Evolutionary conservation across 2,329 filamentous ascomycete genomes (phyloP).

Genomic region (Hypoxylon sp.): DNA sequence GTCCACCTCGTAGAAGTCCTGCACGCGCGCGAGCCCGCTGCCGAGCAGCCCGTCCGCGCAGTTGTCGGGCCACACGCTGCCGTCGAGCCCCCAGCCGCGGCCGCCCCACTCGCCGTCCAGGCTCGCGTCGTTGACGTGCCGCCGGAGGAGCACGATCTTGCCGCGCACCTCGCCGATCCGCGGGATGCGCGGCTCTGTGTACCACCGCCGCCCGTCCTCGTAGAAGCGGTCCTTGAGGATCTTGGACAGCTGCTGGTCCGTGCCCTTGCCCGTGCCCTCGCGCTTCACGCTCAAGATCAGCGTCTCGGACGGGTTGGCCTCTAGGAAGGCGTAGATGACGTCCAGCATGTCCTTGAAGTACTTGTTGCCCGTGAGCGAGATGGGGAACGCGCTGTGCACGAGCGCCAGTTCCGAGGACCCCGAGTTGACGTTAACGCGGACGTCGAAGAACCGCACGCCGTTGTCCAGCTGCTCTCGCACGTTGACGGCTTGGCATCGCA

Average conservation of each 20-base stretch:
- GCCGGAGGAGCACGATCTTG: constrained; percentile 82
- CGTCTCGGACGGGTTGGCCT: constrained; percentile 79
- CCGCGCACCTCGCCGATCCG: constrained; percentile 80
- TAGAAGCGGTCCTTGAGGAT: constrained; percentile 79
- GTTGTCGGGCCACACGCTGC: constrained; percentile 83
- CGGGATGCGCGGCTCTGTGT: constrained; percentile 78
- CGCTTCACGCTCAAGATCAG: constrained; percentile 89
- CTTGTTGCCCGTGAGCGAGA: constrained; percentile 82
- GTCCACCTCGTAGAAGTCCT: constrained; percentile 93
- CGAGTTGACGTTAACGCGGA: constrained; percentile 70
- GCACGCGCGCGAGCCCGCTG: constrained; percentile 80
- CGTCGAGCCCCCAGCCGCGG: constrained; percentile 66
- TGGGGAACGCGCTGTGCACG: constrained; percentile 89
- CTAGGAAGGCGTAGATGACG: constrained; percentile 77
- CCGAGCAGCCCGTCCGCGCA: constrained; percentile 75
- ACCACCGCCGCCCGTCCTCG: constrained; percentile 70
- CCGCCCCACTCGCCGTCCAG: constrained; percentile 60
- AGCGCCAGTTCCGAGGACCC: constrained; percentile 75
- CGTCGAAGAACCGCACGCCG: constrained; percentile 92
- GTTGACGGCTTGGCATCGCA: constrained; percentile 87
- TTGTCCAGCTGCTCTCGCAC: constrained; percentile 82
- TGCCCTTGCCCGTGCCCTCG: constrained; percentile 83
- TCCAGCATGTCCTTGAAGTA: constrained; percentile 78
- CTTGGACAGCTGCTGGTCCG: constrained; percentile 78
- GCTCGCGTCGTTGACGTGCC: constrained; percentile 72